These are phyloP conservation scores for Pseudogymnoascus sp. DNA, from an alignment of 2,329 filamentous ascomycete genomes.

Conservation along the genomic window DNA sequence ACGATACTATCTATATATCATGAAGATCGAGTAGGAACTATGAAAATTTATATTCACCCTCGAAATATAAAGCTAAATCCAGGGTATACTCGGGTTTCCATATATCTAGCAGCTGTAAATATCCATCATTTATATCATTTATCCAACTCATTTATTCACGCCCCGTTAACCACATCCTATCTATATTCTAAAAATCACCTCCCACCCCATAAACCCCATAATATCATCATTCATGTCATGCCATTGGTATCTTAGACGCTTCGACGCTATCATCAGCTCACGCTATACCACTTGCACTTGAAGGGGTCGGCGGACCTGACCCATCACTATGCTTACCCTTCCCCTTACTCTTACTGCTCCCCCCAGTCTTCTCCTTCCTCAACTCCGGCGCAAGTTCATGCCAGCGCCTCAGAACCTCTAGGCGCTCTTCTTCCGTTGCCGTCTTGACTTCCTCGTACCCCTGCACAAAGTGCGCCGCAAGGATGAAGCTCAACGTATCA, in stretches of 20 bases:
- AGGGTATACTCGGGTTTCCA: background rate
- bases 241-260: background rate
- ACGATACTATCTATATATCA: no score
- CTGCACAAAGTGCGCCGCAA: conserved; percentile 22
- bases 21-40: background rate
- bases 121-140: background rate
- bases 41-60: background rate
- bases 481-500: conserved; percentile 23
- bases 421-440: conserved; percentile 19
- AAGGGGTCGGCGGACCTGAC: background rate
- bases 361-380: conserved; percentile 11
- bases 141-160: background rate
- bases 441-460: conserved; percentile 21
- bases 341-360: conserved; percentile 11
- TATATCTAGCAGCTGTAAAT: background rate
- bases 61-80: background rate
- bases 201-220: background rate
- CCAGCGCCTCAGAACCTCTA: conserved; percentile 21
- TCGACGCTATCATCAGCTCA: background rate
- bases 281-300: background rate
- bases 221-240: background rate
- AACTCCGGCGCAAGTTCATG: conserved; percentile 17
- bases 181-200: background rate
- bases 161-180: background rate
- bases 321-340: background rate